phyloP scores from a whole-genome alignment of 2,329 filamentous ascomycete genomes.

The Cytospora schulzeri region DNA sequence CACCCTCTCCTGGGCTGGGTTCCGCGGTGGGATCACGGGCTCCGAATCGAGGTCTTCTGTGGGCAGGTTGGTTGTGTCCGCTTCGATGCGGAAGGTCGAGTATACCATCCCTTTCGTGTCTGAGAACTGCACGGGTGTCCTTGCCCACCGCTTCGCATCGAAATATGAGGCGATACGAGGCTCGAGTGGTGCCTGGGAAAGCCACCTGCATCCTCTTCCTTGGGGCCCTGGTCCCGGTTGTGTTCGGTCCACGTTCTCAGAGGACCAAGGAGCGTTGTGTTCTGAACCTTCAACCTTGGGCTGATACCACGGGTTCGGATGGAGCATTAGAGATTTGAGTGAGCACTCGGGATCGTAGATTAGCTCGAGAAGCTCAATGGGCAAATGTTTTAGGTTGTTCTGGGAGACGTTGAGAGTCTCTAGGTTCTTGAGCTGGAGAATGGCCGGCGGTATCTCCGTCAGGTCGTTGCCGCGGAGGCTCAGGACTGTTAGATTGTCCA shows the following conservation, averaged over 20 bases:
- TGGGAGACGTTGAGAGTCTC: constrained; percentile 66
- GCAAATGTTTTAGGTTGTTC: constrained; percentile 63
- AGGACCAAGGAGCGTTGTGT: constrained; percentile 21
- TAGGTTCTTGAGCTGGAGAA: constrained; percentile 60
- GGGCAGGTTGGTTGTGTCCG: constrained; percentile 18
- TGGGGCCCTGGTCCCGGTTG: constrained; percentile 11
- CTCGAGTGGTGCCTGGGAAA: not conserved
- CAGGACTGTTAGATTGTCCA: constrained; percentile 64
- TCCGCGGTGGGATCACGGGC: constrained; percentile 1
- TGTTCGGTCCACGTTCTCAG: constrained; percentile 15
- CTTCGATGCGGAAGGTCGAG: constrained; percentile 32
- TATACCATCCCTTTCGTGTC: constrained; percentile 30
- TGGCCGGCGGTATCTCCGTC: constrained; percentile 59
- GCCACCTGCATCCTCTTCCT: constrained; percentile 19
- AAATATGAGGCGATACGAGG: not conserved
- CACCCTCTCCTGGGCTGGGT: constrained; percentile 1
- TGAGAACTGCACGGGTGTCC: constrained; percentile 37
- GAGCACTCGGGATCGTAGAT: constrained; percentile 45
- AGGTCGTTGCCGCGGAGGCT: constrained; percentile 68
- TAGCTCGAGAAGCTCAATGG: constrained; percentile 63
- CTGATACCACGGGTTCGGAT: constrained; percentile 65
- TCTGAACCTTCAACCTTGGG: constrained; percentile 22
- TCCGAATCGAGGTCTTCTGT: constrained; percentile 24
- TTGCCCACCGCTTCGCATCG: constrained; percentile 24
- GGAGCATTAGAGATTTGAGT: constrained; percentile 55